These are phyloP conservation scores for Termitomyces titanicus DNA, from an alignment of 768 basidiomycete species.

Conservation along the genomic window DNA sequence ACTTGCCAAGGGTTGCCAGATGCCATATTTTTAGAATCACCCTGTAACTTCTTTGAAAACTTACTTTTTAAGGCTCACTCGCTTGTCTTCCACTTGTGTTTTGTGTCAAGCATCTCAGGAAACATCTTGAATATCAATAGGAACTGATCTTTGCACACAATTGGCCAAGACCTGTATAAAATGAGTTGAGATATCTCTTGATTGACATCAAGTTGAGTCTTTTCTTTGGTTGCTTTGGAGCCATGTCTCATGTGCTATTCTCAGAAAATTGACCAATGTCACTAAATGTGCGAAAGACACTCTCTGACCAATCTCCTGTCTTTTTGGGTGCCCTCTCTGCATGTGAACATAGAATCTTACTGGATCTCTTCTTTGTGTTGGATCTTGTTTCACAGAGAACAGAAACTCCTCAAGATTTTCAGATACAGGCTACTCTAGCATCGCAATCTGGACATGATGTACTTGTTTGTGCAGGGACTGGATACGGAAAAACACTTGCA, in stretches of 20 bases:
- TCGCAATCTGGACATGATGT: slow-evolving; percentile 13
- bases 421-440: slow-evolving; percentile 2
- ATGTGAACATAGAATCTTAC: not conserved
- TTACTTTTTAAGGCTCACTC: too few species aligned
- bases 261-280: not conserved
- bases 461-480: slow-evolving; percentile 21
- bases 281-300: not conserved
- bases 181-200: too few species aligned
- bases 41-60: too few species aligned
- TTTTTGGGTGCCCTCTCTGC: not conserved
- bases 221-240: too few species aligned
- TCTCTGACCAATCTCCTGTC: not conserved
- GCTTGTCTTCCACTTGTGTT: too few species aligned
- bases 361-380: not conserved
- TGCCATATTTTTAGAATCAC: too few species aligned
- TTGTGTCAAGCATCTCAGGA: too few species aligned
- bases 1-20: too few species aligned
- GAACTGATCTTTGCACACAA: too few species aligned
- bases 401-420: not conserved
- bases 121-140: too few species aligned
- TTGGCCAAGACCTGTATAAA: too few species aligned
- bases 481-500: slow-evolving; percentile 23
- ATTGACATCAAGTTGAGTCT: too few species aligned
- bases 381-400: not conserved
- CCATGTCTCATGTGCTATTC: not conserved